Percentiles rank a stretch among this genome's conserved stretches.
Evolutionary conservation across 2,329 filamentous ascomycete species (phyloP).

Genomic region (Arachnopeziza araneosa): DNA sequence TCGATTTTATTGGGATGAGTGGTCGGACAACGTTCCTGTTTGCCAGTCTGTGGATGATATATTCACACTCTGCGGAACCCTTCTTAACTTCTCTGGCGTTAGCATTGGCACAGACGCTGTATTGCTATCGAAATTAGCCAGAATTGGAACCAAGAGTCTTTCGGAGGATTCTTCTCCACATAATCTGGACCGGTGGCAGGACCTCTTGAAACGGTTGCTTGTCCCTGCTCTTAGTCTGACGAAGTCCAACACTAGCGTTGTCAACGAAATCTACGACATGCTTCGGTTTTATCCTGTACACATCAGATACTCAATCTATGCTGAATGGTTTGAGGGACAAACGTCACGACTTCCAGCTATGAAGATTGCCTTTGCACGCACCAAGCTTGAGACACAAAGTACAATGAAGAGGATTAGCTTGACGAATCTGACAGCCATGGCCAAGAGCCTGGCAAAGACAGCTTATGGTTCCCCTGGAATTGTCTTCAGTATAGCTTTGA

Average conservation of each 20-base stretch:
- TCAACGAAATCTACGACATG: slow-evolving; percentile 82
- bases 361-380: slow-evolving; percentile 69
- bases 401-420: slow-evolving; percentile 86
- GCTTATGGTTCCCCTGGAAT: slow-evolving; percentile 85
- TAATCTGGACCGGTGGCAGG: slow-evolving; percentile 77
- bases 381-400: slow-evolving; percentile 73
- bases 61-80: slow-evolving; percentile 76
- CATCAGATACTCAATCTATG: slow-evolving; percentile 80
- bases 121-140: slow-evolving; percentile 75
- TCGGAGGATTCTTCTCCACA: slow-evolving; percentile 60
- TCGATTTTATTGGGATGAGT: slow-evolving; percentile 95
- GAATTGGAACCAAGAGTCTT: slow-evolving; percentile 75
- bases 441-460: slow-evolving; percentile 84
- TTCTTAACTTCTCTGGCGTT: slow-evolving; percentile 80
- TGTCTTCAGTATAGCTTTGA: slow-evolving; percentile 83
- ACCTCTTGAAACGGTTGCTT: slow-evolving; percentile 76
- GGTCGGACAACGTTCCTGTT: slow-evolving; percentile 86
- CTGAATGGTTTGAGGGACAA: slow-evolving; percentile 83
- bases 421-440: slow-evolving; percentile 81
- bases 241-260: slow-evolving; percentile 74
- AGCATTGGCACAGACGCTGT: slow-evolving; percentile 81
- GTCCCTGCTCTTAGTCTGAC: slow-evolving; percentile 84
- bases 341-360: slow-evolving; percentile 74
- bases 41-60: slow-evolving; percentile 90
- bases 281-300: slow-evolving; percentile 72